Evolutionary conservation across 2,329 filamentous ascomycete species (phyloP).

Genomic region (Ophiostoma novo-ulmi): DNA sequence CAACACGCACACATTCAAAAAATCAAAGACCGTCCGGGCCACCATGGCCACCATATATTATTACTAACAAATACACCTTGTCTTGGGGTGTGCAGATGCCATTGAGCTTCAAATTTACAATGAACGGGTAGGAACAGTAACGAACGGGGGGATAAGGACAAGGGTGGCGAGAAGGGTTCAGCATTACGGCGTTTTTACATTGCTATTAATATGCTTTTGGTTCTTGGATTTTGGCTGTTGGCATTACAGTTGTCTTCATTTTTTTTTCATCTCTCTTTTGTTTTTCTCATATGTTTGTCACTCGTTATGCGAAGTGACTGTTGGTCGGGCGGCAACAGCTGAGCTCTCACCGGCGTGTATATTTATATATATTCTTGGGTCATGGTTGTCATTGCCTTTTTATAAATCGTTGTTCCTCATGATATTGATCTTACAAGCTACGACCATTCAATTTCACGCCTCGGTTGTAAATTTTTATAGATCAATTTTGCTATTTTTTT

Average conservation of each 20-base stretch:
- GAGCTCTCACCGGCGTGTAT: neutral
- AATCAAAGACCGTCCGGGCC: neutral
- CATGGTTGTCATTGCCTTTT: neutral
- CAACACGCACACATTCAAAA: neutral
- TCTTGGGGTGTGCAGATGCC: neutral
- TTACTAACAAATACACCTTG: neutral
- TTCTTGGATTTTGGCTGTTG: neutral
- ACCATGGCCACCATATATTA: slow-evolving; percentile 3
- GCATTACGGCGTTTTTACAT: slow-evolving; percentile 17
- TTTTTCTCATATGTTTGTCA: neutral
- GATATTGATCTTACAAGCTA: neutral
- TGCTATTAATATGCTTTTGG: slow-evolving; percentile 8
- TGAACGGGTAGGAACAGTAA: slow-evolving; percentile 5
- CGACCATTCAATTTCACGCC: neutral
- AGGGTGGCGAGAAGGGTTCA: slow-evolving; percentile 6
- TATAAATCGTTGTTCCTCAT: neutral
- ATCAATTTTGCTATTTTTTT: slow-evolving; percentile 17
- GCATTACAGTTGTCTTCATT: neutral
- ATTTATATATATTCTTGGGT: slow-evolving; percentile 2
- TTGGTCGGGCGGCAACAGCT: neutral
- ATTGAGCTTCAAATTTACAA: slow-evolving; percentile 5
- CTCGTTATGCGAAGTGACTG: neutral
- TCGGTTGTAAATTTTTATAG: slow-evolving; percentile 10
- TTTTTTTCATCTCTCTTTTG: neutral
- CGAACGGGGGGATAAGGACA: neutral